Evolutionary conservation across 306 rosid genomes (phyloP), one percentile per base, ranked within the genome.

Genomic region (Trichosanthes cucumerina): DNA sequence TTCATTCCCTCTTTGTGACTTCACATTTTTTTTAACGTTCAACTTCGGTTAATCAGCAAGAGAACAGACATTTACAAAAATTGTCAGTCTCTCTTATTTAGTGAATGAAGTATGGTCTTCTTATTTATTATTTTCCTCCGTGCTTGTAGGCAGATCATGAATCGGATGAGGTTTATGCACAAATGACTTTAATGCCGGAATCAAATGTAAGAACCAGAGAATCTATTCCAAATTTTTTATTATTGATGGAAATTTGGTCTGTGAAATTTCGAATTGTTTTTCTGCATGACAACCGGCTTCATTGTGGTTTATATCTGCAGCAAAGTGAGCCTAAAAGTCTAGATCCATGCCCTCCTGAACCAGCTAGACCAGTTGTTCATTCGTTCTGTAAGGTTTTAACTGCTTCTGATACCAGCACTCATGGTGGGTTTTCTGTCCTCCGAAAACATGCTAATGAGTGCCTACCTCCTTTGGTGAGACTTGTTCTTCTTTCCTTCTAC

Each of bases 331-430:
- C 97, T 74, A 58, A 85, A 1, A 81, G 72, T 71, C 89, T 91
- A 33, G 97, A 95, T 85, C 84, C 86, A 24, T 60, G 83, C 80
- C 50, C 50, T 79, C 66, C 80, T 21, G 93, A 92, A 77, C 85
- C 72, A 79, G 83, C 82, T 33, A 88, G 86, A 74, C 91, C 92
- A 2, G 78, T 71, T 0, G 85, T 88, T 62, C 89, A 89, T 81
- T 76, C 93, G 0, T 95, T 95, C 86, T 83, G 87, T 83, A 95
- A 95, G 89, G 90, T 92, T 76, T 86, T 95, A 59, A 95, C 98
- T 10, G 97, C 97, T 1, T 95, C 97, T 0, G 98, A 95, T 84
- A 95, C 98, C 1, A 95, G 98, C 83, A 95, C 98, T 19, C 98
- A 94, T 80, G 98, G 98, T 9, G 98, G 98, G 49, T 94, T 94